Percentiles rank a stretch among this genome's conserved stretches.
Evolutionary conservation across 2,329 filamentous ascomycete genomes (phyloP).

Genomic region (Fonsecaea nubica): DNA sequence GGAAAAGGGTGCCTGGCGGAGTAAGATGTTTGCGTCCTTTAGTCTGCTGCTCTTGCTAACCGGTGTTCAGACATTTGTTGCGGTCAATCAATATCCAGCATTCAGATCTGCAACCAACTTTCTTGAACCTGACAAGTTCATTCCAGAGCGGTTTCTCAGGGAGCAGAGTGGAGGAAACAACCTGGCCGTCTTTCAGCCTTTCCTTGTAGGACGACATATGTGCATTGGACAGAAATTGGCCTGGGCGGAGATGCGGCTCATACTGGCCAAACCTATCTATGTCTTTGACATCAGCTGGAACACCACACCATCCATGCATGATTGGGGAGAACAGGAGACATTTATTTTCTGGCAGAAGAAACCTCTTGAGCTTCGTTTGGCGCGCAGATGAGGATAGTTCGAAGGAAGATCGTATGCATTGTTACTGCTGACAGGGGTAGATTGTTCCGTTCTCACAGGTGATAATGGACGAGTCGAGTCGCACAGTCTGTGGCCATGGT

Average conservation of each 20-base stretch:
- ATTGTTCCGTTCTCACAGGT: not conserved
- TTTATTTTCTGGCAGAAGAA: constrained; percentile 30
- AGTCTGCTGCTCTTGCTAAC: constrained; percentile 43
- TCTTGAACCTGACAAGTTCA: constrained; percentile 18
- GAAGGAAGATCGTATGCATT: not conserved
- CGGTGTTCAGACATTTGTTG: constrained; percentile 32
- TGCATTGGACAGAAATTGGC: constrained; percentile 49
- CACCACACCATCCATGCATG: constrained; percentile 14
- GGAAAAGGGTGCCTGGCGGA: constrained; percentile 38
- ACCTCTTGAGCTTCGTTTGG: constrained; percentile 17
- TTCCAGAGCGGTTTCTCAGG: constrained; percentile 28
- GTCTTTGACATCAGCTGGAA: constrained; percentile 54
- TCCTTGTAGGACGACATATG: constrained; percentile 50
- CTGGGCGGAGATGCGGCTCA: constrained; percentile 59
- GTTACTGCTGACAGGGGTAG: not conserved
- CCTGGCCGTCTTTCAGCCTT: constrained; percentile 54
- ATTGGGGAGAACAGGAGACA: constrained; percentile 26
- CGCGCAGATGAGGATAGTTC: not conserved
- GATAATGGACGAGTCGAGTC: not conserved
- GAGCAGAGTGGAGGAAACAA: constrained; percentile 33
- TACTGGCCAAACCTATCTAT: constrained; percentile 56
- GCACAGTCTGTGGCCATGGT: not conserved
- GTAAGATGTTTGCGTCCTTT: constrained; percentile 14
- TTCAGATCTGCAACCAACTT: constrained; percentile 23
- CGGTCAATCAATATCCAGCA: constrained; percentile 24